phyloP scores from a whole-genome alignment of 805 yeast species.

The Hanseniaspora guilliermondii region DNA sequence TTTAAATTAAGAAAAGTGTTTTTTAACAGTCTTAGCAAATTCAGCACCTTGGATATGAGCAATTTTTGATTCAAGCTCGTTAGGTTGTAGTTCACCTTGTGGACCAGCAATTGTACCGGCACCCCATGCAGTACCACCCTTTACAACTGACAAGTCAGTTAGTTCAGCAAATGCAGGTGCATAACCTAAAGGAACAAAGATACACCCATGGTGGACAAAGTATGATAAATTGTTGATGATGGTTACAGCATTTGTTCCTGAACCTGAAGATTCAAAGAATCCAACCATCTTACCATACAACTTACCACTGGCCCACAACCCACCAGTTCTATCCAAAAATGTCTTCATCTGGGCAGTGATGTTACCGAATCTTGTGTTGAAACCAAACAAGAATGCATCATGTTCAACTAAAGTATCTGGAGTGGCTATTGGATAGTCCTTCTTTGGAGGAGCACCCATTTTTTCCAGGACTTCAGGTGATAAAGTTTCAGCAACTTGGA shows the following conservation, averaged over 20 bases:
- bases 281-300: conserved; percentile 65
- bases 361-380: conserved; percentile 78
- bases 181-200: conserved; percentile 70
- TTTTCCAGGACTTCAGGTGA: conserved; percentile 44
- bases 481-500: conserved; percentile 72
- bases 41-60: conserved; percentile 57
- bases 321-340: conserved; percentile 70
- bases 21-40: conserved; percentile 38
- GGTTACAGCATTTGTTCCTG: conserved; percentile 74
- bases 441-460: conserved; percentile 54
- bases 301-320: conserved; percentile 64
- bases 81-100: conserved; percentile 62
- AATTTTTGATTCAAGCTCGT: conserved; percentile 48
- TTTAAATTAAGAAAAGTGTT: conserved; percentile 16
- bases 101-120: conserved; percentile 69
- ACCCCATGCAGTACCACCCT: conserved; percentile 80
- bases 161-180: conserved; percentile 43
- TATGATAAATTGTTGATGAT: conserved; percentile 50
- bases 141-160: conserved; percentile 41
- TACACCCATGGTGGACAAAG: conserved; percentile 68
- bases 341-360: conserved; percentile 66
- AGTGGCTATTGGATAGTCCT: conserved; percentile 53
- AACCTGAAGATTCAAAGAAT: conserved; percentile 59
- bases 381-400: conserved; percentile 75
- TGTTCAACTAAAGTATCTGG: conserved; percentile 44